Percentiles rank a stretch among this genome's conserved stretches.
These are phyloP conservation scores for Gymnopilus dilepis DNA, from an alignment of 768 basidiomycete species.

Conservation along the genomic window DNA sequence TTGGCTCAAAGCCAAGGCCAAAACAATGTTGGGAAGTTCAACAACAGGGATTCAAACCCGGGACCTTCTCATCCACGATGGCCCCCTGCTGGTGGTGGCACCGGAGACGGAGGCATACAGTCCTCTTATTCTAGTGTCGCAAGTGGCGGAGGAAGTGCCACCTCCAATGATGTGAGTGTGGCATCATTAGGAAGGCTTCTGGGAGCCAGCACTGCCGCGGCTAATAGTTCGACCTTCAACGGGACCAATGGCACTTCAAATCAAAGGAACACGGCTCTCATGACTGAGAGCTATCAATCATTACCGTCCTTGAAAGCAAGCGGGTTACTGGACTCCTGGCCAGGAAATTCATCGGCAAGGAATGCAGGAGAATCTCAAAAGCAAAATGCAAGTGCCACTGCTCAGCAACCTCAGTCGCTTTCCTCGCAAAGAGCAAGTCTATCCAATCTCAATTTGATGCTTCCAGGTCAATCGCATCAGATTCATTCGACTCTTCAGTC, in stretches of 20 bases:
- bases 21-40: slow-evolving; percentile 15
- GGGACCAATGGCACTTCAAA: slow-evolving; percentile 20
- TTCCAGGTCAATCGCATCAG: slow-evolving; percentile 23
- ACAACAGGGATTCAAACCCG: slow-evolving; percentile 14
- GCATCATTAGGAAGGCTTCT: slow-evolving; percentile 1
- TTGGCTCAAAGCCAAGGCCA: slow-evolving; percentile 8
- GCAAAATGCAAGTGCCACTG: slow-evolving; percentile 23
- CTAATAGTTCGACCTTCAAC: slow-evolving; percentile 13
- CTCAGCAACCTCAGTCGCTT: slow-evolving; percentile 23
- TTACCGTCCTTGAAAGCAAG: slow-evolving; percentile 78
- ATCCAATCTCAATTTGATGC: slow-evolving; percentile 20
- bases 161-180: slow-evolving; percentile 12
- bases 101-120: slow-evolving; percentile 14
- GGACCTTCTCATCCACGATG: slow-evolving; percentile 9
- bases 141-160: neutral
- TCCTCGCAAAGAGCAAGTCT: slow-evolving; percentile 37
- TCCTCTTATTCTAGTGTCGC: neutral
- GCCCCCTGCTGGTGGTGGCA: slow-evolving; percentile 9
- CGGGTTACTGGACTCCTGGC: slow-evolving; percentile 68
- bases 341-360: slow-evolving; percentile 33
- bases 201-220: slow-evolving; percentile 16
- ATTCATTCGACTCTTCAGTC: slow-evolving; percentile 24
- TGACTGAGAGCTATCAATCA: slow-evolving; percentile 45
- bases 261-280: slow-evolving; percentile 23
- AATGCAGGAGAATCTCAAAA: slow-evolving; percentile 24